A percentile compares a stretch with the other conserved stretches of the same genome.
Evolutionary conservation across 1,284 basidiomycete genomes (phyloP).

Genomic region (Pholiota adiposa): DNA sequence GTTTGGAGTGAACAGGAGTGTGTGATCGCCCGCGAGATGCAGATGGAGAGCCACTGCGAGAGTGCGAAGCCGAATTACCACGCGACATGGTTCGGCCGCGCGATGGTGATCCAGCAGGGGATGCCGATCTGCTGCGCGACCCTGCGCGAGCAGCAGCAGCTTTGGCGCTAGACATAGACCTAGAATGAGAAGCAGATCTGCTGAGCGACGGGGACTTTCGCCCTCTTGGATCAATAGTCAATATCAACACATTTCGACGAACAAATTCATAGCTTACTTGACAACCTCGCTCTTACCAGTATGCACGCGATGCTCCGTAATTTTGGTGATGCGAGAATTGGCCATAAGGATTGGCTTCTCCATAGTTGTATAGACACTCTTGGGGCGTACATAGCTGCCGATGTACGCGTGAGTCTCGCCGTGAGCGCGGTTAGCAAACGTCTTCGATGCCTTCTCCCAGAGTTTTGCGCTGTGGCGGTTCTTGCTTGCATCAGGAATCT

Average conservation of each 20-base stretch:
- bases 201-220: background rate
- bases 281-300: background rate
- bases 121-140: too few relatives aligned
- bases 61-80: background rate
- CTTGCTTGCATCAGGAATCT: background rate
- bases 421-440: background rate
- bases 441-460: background rate
- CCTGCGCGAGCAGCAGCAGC: background rate
- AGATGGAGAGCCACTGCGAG: background rate
- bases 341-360: constrained; percentile 3
- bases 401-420: background rate
- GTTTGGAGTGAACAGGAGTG: background rate
- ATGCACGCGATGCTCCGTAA: background rate
- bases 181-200: background rate
- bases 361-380: background rate
- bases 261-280: background rate
- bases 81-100: background rate
- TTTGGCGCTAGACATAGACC: background rate
- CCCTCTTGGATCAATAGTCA: background rate
- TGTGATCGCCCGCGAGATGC: background rate
- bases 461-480: background rate
- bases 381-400: background rate
- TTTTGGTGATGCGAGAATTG: background rate
- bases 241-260: background rate
- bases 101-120: background rate